Conservation (phyloP, 352 stramenopile species). For the Thalassiosira livingstoniorum region DNA sequence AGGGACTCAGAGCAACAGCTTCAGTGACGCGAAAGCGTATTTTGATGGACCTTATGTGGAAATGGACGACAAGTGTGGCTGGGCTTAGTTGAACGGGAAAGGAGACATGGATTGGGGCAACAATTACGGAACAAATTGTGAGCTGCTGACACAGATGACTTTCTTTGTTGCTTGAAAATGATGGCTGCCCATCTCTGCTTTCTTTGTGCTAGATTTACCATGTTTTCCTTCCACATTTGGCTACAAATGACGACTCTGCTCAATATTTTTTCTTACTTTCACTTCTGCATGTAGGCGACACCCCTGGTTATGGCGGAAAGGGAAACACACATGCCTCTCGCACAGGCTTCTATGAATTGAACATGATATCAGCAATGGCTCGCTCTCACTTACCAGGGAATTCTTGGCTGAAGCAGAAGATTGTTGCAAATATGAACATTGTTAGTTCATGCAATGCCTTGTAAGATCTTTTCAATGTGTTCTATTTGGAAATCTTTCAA, state of each 20-base stretch:
- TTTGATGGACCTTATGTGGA: background rate
- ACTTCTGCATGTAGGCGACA: too few relatives aligned
- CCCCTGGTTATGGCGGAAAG: background rate
- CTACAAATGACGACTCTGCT: too few relatives aligned
- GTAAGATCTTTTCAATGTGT: background rate
- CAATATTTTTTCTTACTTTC: too few relatives aligned
- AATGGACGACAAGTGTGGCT: background rate
- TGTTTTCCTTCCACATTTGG: too few relatives aligned
- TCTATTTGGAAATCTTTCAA: background rate
- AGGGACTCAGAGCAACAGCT: background rate
- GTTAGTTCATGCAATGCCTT: slow-evolving; percentile 11
- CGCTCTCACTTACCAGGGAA: slow-evolving; percentile 12
- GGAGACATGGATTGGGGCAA: slow-evolving; percentile 1
- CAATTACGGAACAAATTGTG: background rate
- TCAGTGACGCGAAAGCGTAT: too few relatives aligned
- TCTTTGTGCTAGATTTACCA: too few relatives aligned
- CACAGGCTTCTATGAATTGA: slow-evolving; percentile 25
- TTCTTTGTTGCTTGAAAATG: too few relatives aligned
- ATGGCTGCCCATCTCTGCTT: too few relatives aligned
- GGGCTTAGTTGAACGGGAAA: background rate
- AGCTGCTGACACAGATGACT: too few relatives aligned
- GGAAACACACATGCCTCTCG: slow-evolving; percentile 18
- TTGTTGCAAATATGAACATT: slow-evolving; percentile 28
- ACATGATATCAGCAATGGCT: slow-evolving; percentile 17
- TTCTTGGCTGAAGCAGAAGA: slow-evolving; percentile 15